A percentile compares a stretch with the other conserved stretches of the same genome.
These are phyloP conservation scores for Papiliotrema terrestris DNA, from an alignment of 1,284 basidiomycete genomes.

Conservation along the genomic window DNA sequence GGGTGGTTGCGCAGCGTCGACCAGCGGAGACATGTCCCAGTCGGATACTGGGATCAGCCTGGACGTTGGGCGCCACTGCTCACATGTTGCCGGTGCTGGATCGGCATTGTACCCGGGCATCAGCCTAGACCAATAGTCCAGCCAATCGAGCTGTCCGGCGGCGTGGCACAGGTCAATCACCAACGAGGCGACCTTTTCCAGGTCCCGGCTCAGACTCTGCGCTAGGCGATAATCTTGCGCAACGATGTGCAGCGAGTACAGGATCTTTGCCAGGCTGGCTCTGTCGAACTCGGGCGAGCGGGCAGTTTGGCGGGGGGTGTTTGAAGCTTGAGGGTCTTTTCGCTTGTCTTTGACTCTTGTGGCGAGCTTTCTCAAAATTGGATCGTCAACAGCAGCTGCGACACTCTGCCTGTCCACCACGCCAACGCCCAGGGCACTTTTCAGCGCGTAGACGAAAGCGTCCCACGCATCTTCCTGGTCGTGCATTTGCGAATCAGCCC, in stretches of 20 bases:
- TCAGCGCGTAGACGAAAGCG: no score
- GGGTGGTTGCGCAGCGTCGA: constrained; percentile 39
- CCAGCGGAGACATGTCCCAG: constrained; percentile 27
- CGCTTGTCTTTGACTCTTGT: no score
- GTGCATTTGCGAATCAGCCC: no score
- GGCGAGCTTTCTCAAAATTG: no score
- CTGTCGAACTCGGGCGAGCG: neutral
- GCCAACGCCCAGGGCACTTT: no score
- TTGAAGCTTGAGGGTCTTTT: neutral
- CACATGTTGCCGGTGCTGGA: constrained; percentile 7
- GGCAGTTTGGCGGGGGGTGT: neutral
- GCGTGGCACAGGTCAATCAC: constrained; percentile 63
- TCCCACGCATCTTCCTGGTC: no score
- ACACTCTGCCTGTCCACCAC: no score
- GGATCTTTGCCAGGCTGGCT: constrained; percentile 5
- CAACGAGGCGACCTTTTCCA: constrained; percentile 62
- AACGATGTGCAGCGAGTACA: constrained; percentile 71
- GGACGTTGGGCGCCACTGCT: constrained; percentile 5
- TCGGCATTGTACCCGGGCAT: constrained; percentile 58
- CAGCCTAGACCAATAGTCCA: constrained; percentile 79
- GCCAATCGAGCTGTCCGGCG: constrained; percentile 70
- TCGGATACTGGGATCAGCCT: neutral
- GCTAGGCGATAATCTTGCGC: constrained; percentile 57
- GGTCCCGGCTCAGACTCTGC: constrained; percentile 51
- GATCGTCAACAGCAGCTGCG: no score